Base-by-base conservation (phyloP, 2,329 filamentous ascomycete species). In the Blastomyces percursus region DNA sequence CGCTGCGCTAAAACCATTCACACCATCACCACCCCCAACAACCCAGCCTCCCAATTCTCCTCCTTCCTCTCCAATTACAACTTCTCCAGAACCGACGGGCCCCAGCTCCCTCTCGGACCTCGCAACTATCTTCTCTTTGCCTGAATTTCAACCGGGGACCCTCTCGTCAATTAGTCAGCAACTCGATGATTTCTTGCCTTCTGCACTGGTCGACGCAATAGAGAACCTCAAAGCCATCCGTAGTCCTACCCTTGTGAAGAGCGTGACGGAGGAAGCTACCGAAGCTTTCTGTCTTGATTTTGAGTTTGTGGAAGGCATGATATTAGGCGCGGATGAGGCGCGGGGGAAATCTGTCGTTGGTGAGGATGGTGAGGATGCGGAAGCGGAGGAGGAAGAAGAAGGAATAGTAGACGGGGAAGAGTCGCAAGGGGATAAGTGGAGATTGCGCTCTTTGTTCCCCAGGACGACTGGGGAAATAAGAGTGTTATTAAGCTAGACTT, bases 161-260 rank as follows among this genome's bases (percentile, higher is more conserved):
- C 79, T 97, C n/a, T 76, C 82, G 1, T 77, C 80, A 59, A 86
- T 87, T 1, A 90, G 90, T 69, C 89, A 92, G 69, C 83, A 82
- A 50, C 80, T 99, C 7, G 94, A 99, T 71, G 86, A 91, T 64
- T 99, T 97, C 76, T 79, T 99, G 30, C 92, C 94, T 0, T 95
- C 91, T 1, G 94, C 93, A 2, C 81, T 96, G 38, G 93, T 96
- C 80, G 94, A 99, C 72, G 92, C 92, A 2, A 86, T 90, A 68
- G 89, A 94, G 59, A 90, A 91, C 64, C 75, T 97, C 32, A 87
- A 87, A 66, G 80, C 84, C 51, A 77, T 99, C 1, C 86, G 88
- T 65, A 89, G 90, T 69, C 84, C 88, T 0, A 81, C 80, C 12
- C 77, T 96, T 63, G 87, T 88, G 16, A 84, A 90, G 57, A 81